Base-by-base conservation (phyloP, 2,329 filamentous ascomycete species). In the Dothidotthia symphoricarpi region DNA sequence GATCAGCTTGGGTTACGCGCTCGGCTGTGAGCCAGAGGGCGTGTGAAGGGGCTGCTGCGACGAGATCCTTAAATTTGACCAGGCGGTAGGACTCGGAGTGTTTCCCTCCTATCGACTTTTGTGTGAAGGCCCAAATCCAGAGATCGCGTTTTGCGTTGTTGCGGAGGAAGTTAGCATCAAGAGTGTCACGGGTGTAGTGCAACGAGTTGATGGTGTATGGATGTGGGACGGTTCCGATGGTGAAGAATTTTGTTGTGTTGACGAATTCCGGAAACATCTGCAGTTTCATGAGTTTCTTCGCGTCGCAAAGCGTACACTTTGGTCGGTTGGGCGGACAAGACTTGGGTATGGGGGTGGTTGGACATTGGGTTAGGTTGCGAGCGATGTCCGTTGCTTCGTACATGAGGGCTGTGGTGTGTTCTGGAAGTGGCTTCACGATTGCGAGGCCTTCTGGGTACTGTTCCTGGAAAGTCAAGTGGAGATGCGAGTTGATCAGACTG, bases 161-260 rank as follows among this genome's bases (percentile, higher is more conserved):
- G 33, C 72, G 69, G n/a, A 75, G 56, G 55, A 71, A 74, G 16
- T 57, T 60, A 6, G 59, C 47, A 37, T 69, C 62, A 29, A 74
- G 43, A 8, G 60, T 70, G 35, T 72, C 69, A 41, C 81, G 59
- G 2, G 60, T 76, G 47, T 81, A 76, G 41, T 81, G 75, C 13
- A 97, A 72, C 10, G 81, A 78, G 36, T 82, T 78, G 28, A 88
- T 75, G 1, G 90, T 96, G 72, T 89, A 95, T 0, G 93, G 93
- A 63, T 98, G 93, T 0, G 91, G 91, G 10, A 97, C 84, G 1
- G 83, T 86, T 42, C 85, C 89, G 47, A 98, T 86, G 3, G 85
- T 88, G 70, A 89, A 97, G 12, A 85, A 62, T 1, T 74, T 75
- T 11, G 83, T 82, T 4, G 76, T 77, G 65, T 96, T 95, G 38